These are phyloP conservation scores for Lentithecium fluviatile DNA, from an alignment of 495 filamentous ascomycete genomes.

Conservation along the genomic window DNA sequence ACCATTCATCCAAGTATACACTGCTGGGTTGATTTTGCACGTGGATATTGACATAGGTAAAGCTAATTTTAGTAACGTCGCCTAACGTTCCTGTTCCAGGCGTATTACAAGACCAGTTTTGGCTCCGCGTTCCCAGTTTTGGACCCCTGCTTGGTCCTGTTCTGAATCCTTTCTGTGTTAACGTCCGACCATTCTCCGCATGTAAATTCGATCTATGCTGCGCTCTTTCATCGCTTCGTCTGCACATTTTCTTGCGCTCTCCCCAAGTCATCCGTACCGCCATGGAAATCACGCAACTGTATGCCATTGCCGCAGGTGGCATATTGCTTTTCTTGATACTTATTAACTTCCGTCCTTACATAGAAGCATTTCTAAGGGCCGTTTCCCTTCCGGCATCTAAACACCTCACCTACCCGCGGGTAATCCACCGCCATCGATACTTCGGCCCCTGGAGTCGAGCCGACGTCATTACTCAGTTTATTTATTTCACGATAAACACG, in stretches of 20 bases:
- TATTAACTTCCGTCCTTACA: constrained; percentile 16
- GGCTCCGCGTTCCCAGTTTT: constrained; percentile 8
- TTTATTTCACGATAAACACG: constrained; percentile 6
- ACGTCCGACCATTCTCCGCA: constrained; percentile 2
- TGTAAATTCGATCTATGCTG: constrained; percentile 9
- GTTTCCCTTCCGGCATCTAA: constrained; percentile 17
- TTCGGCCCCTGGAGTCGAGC: constrained; percentile 16
- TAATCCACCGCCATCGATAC: constrained; percentile 16
- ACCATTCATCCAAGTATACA: too few species aligned
- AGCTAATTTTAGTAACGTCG: constrained; percentile 23
- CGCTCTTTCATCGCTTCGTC: constrained; percentile 10
- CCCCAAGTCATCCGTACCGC: constrained; percentile 11
- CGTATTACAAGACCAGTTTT: constrained; percentile 17
- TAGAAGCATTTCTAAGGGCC: constrained; percentile 17
- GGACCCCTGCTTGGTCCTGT: constrained; percentile 6
- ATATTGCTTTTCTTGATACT: constrained; percentile 20
- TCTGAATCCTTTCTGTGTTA: constrained; percentile 14
- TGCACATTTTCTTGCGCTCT: constrained; percentile 13
- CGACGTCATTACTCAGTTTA: constrained; percentile 11
- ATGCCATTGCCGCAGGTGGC: constrained; percentile 12
- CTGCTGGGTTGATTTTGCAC: too few species aligned
- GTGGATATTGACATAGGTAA: too few species aligned
- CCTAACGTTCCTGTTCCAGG: constrained; percentile 4
- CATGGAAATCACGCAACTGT: constrained; percentile 14
- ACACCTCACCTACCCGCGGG: constrained; percentile 13